phyloP scores from a whole-genome alignment of 768 basidiomycete genomes.

The Tulasnella sp. region DNA sequence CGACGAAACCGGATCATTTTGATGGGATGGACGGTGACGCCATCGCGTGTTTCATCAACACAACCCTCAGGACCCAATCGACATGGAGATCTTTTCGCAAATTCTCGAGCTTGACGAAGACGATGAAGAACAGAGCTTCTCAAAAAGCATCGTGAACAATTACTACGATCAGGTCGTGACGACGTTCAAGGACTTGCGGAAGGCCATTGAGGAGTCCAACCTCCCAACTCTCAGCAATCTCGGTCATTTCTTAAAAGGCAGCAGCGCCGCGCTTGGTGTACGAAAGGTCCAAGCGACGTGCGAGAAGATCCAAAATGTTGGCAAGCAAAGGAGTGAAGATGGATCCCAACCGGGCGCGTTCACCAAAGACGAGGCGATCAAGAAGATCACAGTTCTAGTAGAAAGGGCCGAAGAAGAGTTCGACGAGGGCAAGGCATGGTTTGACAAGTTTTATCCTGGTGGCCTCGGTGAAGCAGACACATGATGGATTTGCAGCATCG shows the following conservation, averaged over 20 bases:
- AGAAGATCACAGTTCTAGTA: constrained; percentile 45
- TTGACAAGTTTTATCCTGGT: constrained; percentile 40
- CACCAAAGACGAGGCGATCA: constrained; percentile 40
- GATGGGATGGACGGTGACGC: too few species aligned
- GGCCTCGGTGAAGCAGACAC: not conserved
- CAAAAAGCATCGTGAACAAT: constrained; percentile 58
- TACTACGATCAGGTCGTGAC: constrained; percentile 69
- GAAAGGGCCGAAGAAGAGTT: constrained; percentile 55
- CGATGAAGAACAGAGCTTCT: constrained; percentile 56
- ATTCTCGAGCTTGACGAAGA: constrained; percentile 87
- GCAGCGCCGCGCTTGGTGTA: constrained; percentile 86
- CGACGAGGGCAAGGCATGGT: constrained; percentile 49
- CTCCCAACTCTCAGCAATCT: constrained; percentile 53
- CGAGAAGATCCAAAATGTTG: constrained; percentile 85
- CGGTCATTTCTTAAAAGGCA: constrained; percentile 96
- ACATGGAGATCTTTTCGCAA: constrained; percentile 73
- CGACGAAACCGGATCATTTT: too few species aligned
- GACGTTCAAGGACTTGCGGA: constrained; percentile 71
- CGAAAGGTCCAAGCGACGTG: constrained; percentile 69
- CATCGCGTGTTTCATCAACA: not conserved
- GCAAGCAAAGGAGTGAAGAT: constrained; percentile 51
- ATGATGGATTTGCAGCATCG: not conserved
- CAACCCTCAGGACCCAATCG: constrained; percentile 30
- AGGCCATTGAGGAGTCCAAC: constrained; percentile 45
- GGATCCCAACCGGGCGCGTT: constrained; percentile 26